A percentile compares a stretch with the other conserved stretches of the same genome.
Evolutionary conservation across 345 rosid species (phyloP).

Genomic region (Populus alba): DNA sequence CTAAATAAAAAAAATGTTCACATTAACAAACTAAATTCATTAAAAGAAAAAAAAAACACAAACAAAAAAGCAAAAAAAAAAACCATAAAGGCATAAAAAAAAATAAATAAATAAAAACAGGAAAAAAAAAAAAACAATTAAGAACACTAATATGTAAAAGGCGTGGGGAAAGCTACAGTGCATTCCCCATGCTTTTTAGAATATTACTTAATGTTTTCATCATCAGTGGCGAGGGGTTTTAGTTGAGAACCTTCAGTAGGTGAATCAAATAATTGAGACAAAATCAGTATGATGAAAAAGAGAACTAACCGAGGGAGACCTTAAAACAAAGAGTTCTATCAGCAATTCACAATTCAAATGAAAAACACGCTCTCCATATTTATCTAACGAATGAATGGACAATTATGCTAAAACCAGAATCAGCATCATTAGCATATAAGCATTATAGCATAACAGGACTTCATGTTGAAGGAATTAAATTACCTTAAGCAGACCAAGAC

Average conservation of each 20-base stretch:
- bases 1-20: no score
- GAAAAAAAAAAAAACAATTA: no score
- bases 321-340: background rate
- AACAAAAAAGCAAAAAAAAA: no score
- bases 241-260: background rate
- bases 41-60: no score
- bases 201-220: no score
- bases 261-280: background rate
- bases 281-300: background rate
- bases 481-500: conserved; percentile 83
- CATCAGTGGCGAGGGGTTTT: background rate
- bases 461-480: background rate
- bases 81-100: no score
- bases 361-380: background rate
- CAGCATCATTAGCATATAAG: background rate
- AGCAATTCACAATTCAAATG: background rate
- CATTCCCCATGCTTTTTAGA: no score
- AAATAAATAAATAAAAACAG: no score
- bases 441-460: background rate
- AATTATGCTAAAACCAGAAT: background rate
- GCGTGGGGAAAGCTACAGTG: no score
- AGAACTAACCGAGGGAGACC: background rate
- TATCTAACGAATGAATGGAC: background rate
- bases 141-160: no score
- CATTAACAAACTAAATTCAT: no score